These are phyloP conservation scores for Pythium rishiriense DNA, from an alignment of 352 stramenopile species.

Conservation along the genomic window DNA sequence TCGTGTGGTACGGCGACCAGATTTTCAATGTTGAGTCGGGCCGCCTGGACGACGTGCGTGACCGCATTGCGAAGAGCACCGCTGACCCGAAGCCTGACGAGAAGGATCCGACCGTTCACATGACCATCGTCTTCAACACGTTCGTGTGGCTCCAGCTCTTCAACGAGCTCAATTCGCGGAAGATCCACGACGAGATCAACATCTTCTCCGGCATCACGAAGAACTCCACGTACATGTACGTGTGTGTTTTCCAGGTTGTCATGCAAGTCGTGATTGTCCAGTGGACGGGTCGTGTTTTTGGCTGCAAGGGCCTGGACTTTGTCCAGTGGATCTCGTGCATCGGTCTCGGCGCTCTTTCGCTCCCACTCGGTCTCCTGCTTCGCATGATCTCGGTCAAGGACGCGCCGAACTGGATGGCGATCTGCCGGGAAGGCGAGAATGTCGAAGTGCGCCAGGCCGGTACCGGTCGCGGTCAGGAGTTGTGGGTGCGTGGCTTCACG, in stretches of 20 bases:
- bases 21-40: conserved; percentile 51
- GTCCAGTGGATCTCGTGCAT: conserved; percentile 58
- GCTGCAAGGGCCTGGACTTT: conserved; percentile 45
- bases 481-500: conserved; percentile 20
- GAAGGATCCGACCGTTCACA: conserved; percentile 84
- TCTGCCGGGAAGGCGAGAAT: conserved; percentile 50
- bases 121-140: conserved; percentile 97
- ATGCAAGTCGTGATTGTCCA: conserved; percentile 96
- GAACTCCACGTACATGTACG: conserved; percentile 93
- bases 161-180: conserved; percentile 81
- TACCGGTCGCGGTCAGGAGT: conserved; percentile 31
- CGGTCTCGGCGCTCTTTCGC: conserved; percentile 36
- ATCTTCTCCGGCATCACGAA: conserved; percentile 91
- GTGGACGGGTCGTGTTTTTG: conserved; percentile 82
- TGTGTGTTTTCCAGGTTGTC: conserved; percentile 89
- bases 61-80: conserved; percentile 19
- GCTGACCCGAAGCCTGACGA: conserved; percentile 32
- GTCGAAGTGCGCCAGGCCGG: conserved; percentile 32
- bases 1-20: conserved; percentile 50
- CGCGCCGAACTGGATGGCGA: conserved; percentile 48
- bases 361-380: conserved; percentile 57
- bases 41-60: conserved; percentile 36
- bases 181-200: conserved; percentile 91
- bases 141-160: conserved; percentile 98
- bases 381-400: conserved; percentile 52